Evolutionary conservation across 2,329 filamentous ascomycete species (phyloP).

Genomic region (Colletotrichum lindemuthianum): DNA sequence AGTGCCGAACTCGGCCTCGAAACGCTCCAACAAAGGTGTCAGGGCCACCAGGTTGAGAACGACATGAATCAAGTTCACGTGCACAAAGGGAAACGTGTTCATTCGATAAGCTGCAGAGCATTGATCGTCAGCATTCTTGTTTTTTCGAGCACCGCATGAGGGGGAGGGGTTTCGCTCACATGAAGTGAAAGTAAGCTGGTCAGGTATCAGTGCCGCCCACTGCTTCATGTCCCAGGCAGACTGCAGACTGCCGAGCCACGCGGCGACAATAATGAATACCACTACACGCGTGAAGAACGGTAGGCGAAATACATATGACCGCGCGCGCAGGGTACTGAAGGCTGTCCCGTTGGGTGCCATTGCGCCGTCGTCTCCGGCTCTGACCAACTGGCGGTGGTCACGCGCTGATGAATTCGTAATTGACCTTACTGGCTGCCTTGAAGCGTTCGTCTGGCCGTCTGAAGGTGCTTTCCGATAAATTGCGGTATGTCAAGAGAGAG

Average conservation of each 20-base stretch:
- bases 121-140: background rate
- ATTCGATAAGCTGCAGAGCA: conserved; percentile 81
- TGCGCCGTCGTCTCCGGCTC: conserved; percentile 7
- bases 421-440: background rate
- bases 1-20: conserved; percentile 92
- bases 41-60: conserved; percentile 83
- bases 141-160: background rate
- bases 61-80: conserved; percentile 82
- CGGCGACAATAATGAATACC: conserved; percentile 66
- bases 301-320: conserved; percentile 85
- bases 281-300: conserved; percentile 84
- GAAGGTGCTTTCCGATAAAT: background rate
- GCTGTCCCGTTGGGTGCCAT: conserved; percentile 30
- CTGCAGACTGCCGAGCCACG: conserved; percentile 75
- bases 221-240: conserved; percentile 76
- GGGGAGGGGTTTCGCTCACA: conserved; percentile 71
- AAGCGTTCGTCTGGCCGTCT: background rate
- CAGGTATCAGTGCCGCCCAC: conserved; percentile 84
- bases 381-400: background rate
- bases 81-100: conserved; percentile 91
- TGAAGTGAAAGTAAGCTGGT: conserved; percentile 75
- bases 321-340: conserved; percentile 78
- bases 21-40: conserved; percentile 89
- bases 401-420: background rate
- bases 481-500: background rate